Base-by-base conservation (phyloP, 352 stramenopile species). In the Pythium biforme region DNA sequence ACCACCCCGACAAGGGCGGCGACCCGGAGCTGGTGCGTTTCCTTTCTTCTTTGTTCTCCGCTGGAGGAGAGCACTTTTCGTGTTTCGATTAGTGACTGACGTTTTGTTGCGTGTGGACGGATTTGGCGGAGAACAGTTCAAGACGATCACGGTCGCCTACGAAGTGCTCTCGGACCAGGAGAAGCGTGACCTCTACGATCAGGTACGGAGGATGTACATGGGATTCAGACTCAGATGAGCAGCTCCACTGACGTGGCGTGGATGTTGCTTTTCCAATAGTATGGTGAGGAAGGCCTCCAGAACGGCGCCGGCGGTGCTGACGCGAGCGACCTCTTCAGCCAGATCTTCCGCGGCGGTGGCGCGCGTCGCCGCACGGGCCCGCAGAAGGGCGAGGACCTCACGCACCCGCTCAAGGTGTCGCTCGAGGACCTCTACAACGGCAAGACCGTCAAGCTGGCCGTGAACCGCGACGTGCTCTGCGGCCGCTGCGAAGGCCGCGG, bases 401-500 rank as follows among this genome's bases (percentile, higher is more conserved):
- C 83, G 51, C 93, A 98, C 80, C 90, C 91, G 31, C 79, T 99
- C 59, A 98, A 98, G 74, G 96, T 99, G 25, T 98, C 90, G 52
- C 80, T 99, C 46, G 97, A 99, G 74, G 97, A 99, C 68, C 74
- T 99, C 48, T 99, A 99, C 89, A 99, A 99, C 69, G 97, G 97
- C 71, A 99, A 99, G 79, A 99, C 95, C 8, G 92, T 98, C 49
- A 98, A 98, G 67, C 77, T 99, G 22, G 95, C 96, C 3, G 94
- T 99, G 55, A 98, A 97, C 67, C 94, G 97, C 39, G 96, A 99
- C 69, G 90, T 97, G 62, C 67, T 97, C 12, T 98, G 92, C 55
- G 68, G 72, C 23, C 76, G 83, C 59, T 98, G 92, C 64, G 87
- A 94, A 27, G 92, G 92, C 49, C 78, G 78, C 34, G 92, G 92